Conservation (phyloP, 2,329 filamentous ascomycete species). For the Ampelomyces quisqualis region DNA sequence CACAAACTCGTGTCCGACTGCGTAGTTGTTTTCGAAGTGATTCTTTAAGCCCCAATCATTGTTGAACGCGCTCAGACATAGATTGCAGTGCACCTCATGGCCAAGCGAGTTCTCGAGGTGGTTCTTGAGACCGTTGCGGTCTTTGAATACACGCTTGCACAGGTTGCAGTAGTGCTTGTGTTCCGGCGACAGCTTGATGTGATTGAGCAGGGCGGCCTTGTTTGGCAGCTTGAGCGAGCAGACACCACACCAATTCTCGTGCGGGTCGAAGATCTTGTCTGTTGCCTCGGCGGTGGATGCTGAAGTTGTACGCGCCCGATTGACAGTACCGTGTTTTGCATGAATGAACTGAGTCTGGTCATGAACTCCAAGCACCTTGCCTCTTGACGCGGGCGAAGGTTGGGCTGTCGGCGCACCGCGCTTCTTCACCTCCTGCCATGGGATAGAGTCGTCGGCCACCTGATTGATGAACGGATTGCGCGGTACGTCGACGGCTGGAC, state of each 20-base stretch:
- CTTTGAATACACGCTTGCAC: slow-evolving; percentile 38
- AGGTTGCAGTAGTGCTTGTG: slow-evolving; percentile 41
- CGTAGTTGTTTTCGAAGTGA: slow-evolving; percentile 38
- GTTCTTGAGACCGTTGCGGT: slow-evolving; percentile 39
- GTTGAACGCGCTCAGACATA: slow-evolving; percentile 39
- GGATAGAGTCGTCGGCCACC: slow-evolving; percentile 20
- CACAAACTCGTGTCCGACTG: slow-evolving; percentile 28
- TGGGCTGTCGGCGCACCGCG: slow-evolving; percentile 9
- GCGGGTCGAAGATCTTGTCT: slow-evolving; percentile 18
- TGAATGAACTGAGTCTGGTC: slow-evolving; percentile 3
- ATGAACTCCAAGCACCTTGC: slow-evolving; percentile 14
- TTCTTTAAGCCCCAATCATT: slow-evolving; percentile 36
- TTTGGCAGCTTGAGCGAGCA: slow-evolving; percentile 27
- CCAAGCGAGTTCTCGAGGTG: slow-evolving; percentile 35
- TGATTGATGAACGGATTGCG: slow-evolving; percentile 28
- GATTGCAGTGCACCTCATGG: slow-evolving; percentile 35
- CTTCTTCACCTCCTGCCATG: slow-evolving; percentile 34
- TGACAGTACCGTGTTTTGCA: neutral
- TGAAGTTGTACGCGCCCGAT: slow-evolving; percentile 9
- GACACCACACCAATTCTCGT: slow-evolving; percentile 39
- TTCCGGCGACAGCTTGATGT: slow-evolving; percentile 27
- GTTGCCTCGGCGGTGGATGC: slow-evolving; percentile 8
- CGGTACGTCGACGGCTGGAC: slow-evolving; percentile 4
- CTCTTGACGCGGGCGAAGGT: neutral
- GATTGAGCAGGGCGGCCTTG: slow-evolving; percentile 25